Base-by-base conservation (phyloP, 257 asterid genomes). In the Petunia axillaris region DNA sequence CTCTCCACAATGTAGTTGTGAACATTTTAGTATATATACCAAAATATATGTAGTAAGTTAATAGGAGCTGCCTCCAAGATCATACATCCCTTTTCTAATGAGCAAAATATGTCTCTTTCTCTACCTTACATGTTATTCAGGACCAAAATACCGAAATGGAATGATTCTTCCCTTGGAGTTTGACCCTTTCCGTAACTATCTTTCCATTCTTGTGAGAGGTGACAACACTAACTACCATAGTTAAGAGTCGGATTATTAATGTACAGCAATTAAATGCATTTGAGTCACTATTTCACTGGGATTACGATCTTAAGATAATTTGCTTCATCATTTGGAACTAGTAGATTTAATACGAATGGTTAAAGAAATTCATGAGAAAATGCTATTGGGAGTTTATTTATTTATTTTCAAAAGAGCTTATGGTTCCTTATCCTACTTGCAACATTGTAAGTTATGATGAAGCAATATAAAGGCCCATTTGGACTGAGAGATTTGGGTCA, bases 371-470 rank as follows among this genome's bases (percentile, higher is more conserved):
- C 25, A 10, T 48, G 35, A 35, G 60, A 48, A 8, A 50, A 50
- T 1, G 8, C 5, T 6, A 9, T 71, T 25, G 6, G 0, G 35
- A 25, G 25, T 71, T 68, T 15, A 6, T 15, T 15, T 46, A 2
- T 46, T 4, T 14, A 4, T 15, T 57, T 15, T 57, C 6, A 15
- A n/a, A 57, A 11, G 43, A 50, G 62, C 15, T 25, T 25, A 50
- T 73, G 60, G 62, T 73, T 73, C 11, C 60, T 25, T 35, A 50
- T 11, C 77, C 77, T 9, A 44, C 60, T 71, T 73, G 11, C 59
- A 50, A 73, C 62, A 50, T 50, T 40, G 15, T 50, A 44, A 35
- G 6, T 63, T 50, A 73, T 73, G 77, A 48, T 50, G 62, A 71
- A 48, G 62, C 11, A 10, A 48, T 71, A 71, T 35, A 35, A 35